phyloP scores from a whole-genome alignment of 495 filamentous ascomycete species.

The Delitschia confertaspora region DNA sequence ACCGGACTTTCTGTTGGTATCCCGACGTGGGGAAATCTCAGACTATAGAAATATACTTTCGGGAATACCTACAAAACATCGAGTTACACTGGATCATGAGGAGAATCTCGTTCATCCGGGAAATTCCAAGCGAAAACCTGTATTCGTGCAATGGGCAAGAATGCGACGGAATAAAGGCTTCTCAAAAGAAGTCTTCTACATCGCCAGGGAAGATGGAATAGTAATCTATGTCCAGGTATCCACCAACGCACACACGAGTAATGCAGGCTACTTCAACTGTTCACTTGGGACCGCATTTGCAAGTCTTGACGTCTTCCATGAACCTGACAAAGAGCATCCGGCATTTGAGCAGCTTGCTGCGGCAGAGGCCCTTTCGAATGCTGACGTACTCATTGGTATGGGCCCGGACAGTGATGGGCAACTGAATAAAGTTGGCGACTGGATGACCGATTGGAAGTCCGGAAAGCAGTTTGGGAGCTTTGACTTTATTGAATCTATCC shows the following conservation, averaged over 20 bases:
- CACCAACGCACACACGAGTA: slow-evolving; percentile 16
- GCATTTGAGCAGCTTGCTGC: no score
- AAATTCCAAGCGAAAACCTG: slow-evolving; percentile 16
- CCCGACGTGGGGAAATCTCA: slow-evolving; percentile 9
- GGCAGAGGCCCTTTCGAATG: slow-evolving; percentile 42
- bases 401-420: slow-evolving; percentile 71
- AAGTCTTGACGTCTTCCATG: slow-evolving; percentile 38
- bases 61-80: slow-evolving; percentile 2
- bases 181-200: slow-evolving; percentile 30
- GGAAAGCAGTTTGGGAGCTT: slow-evolving; percentile 23
- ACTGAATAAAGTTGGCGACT: slow-evolving; percentile 19
- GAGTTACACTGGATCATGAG: background rate
- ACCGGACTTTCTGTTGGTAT: slow-evolving; percentile 22
- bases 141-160: slow-evolving; percentile 33
- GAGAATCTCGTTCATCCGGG: slow-evolving; percentile 3
- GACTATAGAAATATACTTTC: slow-evolving; percentile 17
- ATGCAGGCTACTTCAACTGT: slow-evolving; percentile 51
- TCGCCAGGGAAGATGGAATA: slow-evolving; percentile 46
- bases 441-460: slow-evolving; percentile 2
- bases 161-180: slow-evolving; percentile 13
- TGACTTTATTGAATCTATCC: slow-evolving; percentile 48
- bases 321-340: slow-evolving; percentile 26
- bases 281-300: slow-evolving; percentile 61
- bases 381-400: slow-evolving; percentile 69
- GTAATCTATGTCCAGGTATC: slow-evolving; percentile 41